Percentiles rank a stretch among this genome's conserved stretches.
phyloP scores from a whole-genome alignment of 164 flowering plant genomes.

The Aristolochia californica region DNA sequence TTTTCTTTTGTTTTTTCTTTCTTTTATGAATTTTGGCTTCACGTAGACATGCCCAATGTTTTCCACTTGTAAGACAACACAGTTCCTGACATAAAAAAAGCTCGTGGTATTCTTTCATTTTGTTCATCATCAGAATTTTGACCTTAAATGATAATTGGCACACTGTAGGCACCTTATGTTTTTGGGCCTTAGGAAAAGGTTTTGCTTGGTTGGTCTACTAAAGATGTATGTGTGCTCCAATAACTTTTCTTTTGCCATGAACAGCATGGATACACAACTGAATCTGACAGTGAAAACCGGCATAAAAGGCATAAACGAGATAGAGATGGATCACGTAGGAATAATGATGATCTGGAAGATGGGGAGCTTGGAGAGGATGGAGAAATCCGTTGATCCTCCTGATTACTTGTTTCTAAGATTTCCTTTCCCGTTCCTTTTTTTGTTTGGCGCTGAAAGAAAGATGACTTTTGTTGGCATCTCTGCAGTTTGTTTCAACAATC shows the following conservation, averaged over 20 bases:
- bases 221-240: neutral
- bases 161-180: neutral
- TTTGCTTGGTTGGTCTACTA: neutral
- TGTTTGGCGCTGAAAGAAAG: neutral
- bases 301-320: slow-evolving; percentile 81
- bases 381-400: slow-evolving; percentile 47
- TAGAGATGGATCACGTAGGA: slow-evolving; percentile 65
- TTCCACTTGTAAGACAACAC: neutral
- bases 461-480: no score
- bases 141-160: neutral
- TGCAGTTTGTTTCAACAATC: no score
- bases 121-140: neutral
- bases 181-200: neutral
- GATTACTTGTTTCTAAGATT: slow-evolving; percentile 1
- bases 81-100: neutral
- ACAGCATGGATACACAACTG: slow-evolving; percentile 65
- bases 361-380: slow-evolving; percentile 97
- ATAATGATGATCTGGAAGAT: slow-evolving; percentile 93
- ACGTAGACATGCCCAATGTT: neutral
- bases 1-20: neutral
- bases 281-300: slow-evolving; percentile 77
- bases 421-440: neutral
- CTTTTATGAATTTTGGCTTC: neutral
- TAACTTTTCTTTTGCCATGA: neutral
- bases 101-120: neutral